phyloP scores from a whole-genome alignment of 345 rosid genomes.

The Kandelia obovata region DNA sequence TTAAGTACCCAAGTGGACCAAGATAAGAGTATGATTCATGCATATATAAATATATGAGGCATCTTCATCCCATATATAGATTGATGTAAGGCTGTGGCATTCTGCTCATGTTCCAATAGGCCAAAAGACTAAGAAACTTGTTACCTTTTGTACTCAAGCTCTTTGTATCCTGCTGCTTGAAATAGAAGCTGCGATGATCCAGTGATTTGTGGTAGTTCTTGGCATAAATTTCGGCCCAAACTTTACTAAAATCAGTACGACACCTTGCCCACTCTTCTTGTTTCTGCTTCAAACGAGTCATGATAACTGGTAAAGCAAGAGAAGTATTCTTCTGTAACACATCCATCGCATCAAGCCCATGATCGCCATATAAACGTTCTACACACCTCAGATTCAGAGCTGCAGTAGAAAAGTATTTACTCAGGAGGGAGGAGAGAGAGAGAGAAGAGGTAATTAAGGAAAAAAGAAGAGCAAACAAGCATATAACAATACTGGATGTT shows the following conservation, averaged over 20 bases:
- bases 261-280: slow-evolving; percentile 96
- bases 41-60: neutral
- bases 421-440: slow-evolving; percentile 4
- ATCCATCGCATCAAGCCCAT: slow-evolving; percentile 95
- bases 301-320: slow-evolving; percentile 84
- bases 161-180: slow-evolving; percentile 96
- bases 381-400: slow-evolving; percentile 90
- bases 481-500: slow-evolving; percentile 5
- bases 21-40: neutral
- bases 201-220: slow-evolving; percentile 96
- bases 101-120: neutral
- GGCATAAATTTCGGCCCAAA: slow-evolving; percentile 93
- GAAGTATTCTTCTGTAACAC: slow-evolving; percentile 75
- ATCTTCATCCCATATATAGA: neutral
- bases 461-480: slow-evolving; percentile 13
- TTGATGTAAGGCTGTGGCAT: too few species aligned
- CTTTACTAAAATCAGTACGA: slow-evolving; percentile 91
- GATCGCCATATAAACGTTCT: slow-evolving; percentile 94
- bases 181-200: slow-evolving; percentile 96
- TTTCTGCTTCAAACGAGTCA: slow-evolving; percentile 94
- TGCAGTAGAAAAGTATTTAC: slow-evolving; percentile 30
- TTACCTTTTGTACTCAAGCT: slow-evolving; percentile 90
- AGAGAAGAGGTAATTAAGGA: neutral
- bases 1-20: neutral
- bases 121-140: slow-evolving; percentile 3